Base-by-base conservation (phyloP, 2,329 filamentous ascomycete species). In the Aureobasidium sp. region DNA sequence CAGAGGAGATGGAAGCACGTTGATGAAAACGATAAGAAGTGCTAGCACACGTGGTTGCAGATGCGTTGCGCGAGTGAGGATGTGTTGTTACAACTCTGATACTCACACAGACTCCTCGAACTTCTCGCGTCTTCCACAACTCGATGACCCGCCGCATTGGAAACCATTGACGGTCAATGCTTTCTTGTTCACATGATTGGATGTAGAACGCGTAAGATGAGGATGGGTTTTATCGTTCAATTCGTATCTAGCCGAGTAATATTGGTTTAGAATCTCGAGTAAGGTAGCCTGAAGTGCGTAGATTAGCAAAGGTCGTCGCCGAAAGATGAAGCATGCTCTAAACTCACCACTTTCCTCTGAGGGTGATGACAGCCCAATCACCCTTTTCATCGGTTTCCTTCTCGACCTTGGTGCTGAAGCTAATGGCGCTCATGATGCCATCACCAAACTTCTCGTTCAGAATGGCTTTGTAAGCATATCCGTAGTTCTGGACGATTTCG, bases 401-500 rank as follows among this genome's bases (percentile, higher is more conserved):
- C 74, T 97, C 91, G 2, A 97, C 89, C 71, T 91, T 91, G 0
- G 91, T 96, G 59, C 86, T 89, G 75, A 96, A 97, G 17, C 86
- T 86, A 71, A 97, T 96, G 0, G 92, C 93, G 72, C 91, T 96
- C 93, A 97, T 97, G 71, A 97, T 97, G 1, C 93, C 93, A 64
- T 81, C 79, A 8, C 79, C 79, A 69, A 81, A 81, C 81, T 97
- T 97, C 82, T 97, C 93, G 69, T 97, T 97, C 75, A 97, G 74
- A 5, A 97, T 84, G 0, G 92, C 92, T 82, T 97, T 97, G 78
- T 95, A 97, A 0, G 92, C 90, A 74, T 96, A 95, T 1, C 93
- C 93, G 71, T 97, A 97, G 75, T 96, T 97, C 78, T 97, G 92
- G 65, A 97, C 87, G 72, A 97, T 89, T 81, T 97, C 93, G 74